These are phyloP conservation scores for Schizochytrium sp. DNA, from an alignment of 108 stramenopile genomes.

Conservation along the genomic window DNA sequence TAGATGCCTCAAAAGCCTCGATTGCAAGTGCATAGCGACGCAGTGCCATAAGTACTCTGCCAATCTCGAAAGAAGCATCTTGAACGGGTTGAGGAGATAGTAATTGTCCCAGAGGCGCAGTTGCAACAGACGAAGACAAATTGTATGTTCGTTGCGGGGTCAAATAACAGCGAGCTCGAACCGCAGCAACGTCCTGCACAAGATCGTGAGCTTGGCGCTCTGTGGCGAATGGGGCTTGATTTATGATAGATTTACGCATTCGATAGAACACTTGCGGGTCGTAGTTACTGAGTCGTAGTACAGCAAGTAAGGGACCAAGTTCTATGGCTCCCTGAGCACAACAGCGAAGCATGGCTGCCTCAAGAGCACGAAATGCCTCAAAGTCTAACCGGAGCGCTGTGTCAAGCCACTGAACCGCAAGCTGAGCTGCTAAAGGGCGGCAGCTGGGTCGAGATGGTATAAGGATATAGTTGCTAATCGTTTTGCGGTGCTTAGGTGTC, in stretches of 20 bases:
- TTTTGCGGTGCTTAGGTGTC: neutral
- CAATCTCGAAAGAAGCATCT: neutral
- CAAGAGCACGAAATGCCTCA: neutral
- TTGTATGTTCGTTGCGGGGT: neutral
- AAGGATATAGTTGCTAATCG: neutral
- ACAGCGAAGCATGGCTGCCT: neutral
- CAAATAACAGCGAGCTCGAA: neutral
- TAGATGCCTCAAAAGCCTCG: conserved; percentile 43
- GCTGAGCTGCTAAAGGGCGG: neutral
- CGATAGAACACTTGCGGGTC: conserved; percentile 27
- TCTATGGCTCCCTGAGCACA: neutral
- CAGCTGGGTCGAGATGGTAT: neutral
- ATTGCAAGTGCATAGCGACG: conserved; percentile 9
- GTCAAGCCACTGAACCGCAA: conserved; percentile 58
- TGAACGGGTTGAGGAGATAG: neutral
- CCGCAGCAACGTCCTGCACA: neutral
- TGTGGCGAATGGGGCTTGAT: conserved; percentile 14
- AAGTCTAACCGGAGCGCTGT: neutral
- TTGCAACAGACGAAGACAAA: neutral
- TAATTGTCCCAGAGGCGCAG: neutral
- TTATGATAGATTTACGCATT: neutral
- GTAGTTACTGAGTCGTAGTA: conserved; percentile 16
- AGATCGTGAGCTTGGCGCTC: conserved; percentile 9
- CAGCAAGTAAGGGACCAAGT: neutral
- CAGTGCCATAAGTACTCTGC: conserved; percentile 47